phyloP scores from a whole-genome alignment of 2,329 filamentous ascomycete genomes.

The Pyrenophora graminea region DNA sequence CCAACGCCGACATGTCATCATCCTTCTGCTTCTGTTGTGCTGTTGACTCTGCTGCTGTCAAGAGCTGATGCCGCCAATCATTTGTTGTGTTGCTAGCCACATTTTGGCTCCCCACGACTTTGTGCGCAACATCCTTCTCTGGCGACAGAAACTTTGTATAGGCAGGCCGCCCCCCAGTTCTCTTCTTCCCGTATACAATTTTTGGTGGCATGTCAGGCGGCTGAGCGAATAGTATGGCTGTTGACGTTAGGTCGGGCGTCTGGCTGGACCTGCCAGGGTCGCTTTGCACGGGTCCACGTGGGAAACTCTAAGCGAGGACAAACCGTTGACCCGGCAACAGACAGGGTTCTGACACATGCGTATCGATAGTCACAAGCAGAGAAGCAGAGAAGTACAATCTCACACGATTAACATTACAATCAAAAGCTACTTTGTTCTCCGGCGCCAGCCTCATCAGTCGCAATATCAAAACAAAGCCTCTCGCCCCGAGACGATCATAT shows the following conservation, averaged over 20 bases:
- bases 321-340: constrained; percentile 6
- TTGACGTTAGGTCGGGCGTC: constrained; percentile 5
- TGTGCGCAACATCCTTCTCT: constrained; percentile 26
- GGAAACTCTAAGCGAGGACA: constrained; percentile 13
- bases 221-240: constrained; percentile 6
- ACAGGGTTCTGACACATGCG: neutral
- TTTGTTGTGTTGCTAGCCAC: constrained; percentile 3
- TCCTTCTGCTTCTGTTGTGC: constrained; percentile 1
- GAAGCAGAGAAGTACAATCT: neutral
- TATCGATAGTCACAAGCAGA: too few relatives aligned
- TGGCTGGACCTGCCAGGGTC: constrained; percentile 1
- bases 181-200: constrained; percentile 31
- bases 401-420: constrained; percentile 14
- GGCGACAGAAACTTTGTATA: constrained; percentile 36
- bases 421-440: constrained; percentile 3
- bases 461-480: constrained; percentile 5
- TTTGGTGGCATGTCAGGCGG: constrained; percentile 26
- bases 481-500: constrained; percentile 6
- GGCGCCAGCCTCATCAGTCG: constrained; percentile 2
- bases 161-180: constrained; percentile 31
- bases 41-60: constrained; percentile 3
- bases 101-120: neutral
- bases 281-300: constrained; percentile 6
- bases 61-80: constrained; percentile 9
- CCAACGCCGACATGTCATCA: constrained; percentile 5